phyloP scores from a whole-genome alignment of 768 basidiomycete genomes.

The Pleurotus eryngii region DNA sequence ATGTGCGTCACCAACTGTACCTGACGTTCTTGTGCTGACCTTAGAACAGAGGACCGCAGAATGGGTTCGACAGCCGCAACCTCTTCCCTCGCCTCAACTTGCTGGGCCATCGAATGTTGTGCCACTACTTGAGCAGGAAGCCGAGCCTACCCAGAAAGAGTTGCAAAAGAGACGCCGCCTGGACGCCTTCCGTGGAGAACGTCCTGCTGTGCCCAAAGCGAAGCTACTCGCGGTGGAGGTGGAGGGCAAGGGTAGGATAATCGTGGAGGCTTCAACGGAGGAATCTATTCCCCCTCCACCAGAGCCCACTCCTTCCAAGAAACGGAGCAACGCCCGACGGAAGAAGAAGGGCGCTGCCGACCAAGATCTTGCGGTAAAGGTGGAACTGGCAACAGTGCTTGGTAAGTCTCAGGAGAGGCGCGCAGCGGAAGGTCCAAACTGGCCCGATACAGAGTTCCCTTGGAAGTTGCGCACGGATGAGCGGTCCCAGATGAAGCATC shows the following conservation, averaged over 20 bases:
- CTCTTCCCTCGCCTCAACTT: conserved; percentile 36
- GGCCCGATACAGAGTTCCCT: conserved; percentile 78
- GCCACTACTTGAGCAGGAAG: conserved; percentile 36
- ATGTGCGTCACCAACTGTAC: conserved; percentile 42
- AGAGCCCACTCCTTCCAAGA: conserved; percentile 34
- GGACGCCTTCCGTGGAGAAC: conserved; percentile 57
- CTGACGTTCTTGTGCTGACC: conserved; percentile 9
- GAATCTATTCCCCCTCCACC: conserved; percentile 21
- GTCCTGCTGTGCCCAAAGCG: conserved; percentile 27
- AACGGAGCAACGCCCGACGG: conserved; percentile 36
- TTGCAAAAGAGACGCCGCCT: conserved; percentile 64
- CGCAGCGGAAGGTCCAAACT: conserved; percentile 53
- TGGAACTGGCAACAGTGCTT: conserved; percentile 26
- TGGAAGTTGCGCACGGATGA: conserved; percentile 67
- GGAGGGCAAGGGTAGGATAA: conserved; percentile 66
- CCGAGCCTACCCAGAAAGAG: conserved; percentile 55
- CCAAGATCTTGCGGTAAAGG: conserved; percentile 26
- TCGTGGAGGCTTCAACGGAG: conserved; percentile 55
- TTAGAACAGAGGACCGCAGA: conserved; percentile 49
- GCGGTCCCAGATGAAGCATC: conserved; percentile 45
- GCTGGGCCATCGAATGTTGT: conserved; percentile 42
- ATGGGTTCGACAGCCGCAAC: conserved; percentile 57
- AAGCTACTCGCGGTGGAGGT: conserved; percentile 62
- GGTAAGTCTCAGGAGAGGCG: conserved; percentile 9
- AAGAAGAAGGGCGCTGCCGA: conserved; percentile 44